Base-by-base conservation (phyloP, 1,139 yeast species). In the Geotrichum siamense region DNA sequence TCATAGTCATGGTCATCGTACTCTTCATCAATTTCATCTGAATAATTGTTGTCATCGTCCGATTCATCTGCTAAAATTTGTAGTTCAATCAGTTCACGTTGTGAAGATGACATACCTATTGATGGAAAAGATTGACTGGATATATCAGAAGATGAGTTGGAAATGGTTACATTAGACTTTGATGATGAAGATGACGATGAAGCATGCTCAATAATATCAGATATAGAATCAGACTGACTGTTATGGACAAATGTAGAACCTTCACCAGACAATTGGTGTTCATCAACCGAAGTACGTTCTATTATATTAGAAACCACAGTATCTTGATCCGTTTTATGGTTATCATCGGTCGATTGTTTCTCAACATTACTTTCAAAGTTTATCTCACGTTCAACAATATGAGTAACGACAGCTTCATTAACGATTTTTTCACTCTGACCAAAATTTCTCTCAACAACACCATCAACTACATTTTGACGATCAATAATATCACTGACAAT, bases 1-100 rank as follows among this genome's bases (percentile, higher is more conserved):
- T 59, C 57, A 16, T 53, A 51, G 21, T 54, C 49, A n/a, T 48
- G 54, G 13, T 50, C 51, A 27, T 53, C 50, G 25, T 61, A 62
- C 6, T 62, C 65, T 12, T 65, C 64, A 13, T 62, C 68, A 2
- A 63, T 60, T 26, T 64, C 67, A 21, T 63, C 64, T 30, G 64
- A 70, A 39, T 57, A 56, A 6, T 31, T 8, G n/a, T 57, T 57
- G 15, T 60, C 67, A 9, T 68, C 74, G 31, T 67, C 74, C 27
- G 78, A 55, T 16, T 76, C 76, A 51, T 72, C 76, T 0, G 84
- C 82, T 2, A 80, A 55, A 9, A 72, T 47, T 43, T 73, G 76
- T 2, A 81, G 62, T 33, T 70, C 69, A 9, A 72, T 60, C 43
- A 81, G 67, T 48, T 79, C 82, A 5, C 38, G 39, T 21, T 23